Conservation (phyloP, 1,139 yeast genomes). For the Pichia sp. region DNA sequence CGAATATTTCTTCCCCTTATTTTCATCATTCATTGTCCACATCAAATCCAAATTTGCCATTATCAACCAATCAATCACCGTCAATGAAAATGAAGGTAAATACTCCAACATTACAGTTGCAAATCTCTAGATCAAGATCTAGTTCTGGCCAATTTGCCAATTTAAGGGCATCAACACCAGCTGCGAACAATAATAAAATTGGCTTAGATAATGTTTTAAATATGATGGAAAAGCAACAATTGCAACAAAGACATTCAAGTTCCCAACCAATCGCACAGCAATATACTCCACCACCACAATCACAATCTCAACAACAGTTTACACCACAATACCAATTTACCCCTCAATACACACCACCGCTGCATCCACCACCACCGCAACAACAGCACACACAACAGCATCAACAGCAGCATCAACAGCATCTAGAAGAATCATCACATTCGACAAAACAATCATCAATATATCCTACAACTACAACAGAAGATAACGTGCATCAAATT, state of each 20-base stretch:
- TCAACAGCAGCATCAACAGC: too few species aligned
- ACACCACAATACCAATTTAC: not conserved
- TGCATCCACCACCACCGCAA: not conserved
- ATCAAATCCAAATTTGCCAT: not conserved
- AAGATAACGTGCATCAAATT: not conserved
- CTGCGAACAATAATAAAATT: not conserved
- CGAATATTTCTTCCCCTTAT: conserved; percentile 3
- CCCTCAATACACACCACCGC: too few species aligned
- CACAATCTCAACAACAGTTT: not conserved
- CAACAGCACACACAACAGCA: too few species aligned
- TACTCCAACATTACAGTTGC: not conserved
- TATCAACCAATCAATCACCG: not conserved
- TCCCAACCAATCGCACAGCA: conserved; percentile 1
- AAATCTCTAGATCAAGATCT: not conserved
- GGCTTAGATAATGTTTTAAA: not conserved
- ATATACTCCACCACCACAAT: not conserved
- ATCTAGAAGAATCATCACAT: too few species aligned
- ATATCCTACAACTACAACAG: not conserved
- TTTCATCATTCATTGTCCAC: conserved; percentile 1
- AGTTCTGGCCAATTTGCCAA: not conserved
- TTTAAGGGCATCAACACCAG: not conserved
- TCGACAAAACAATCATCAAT: not conserved
- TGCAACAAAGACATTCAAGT: conserved; percentile 6
- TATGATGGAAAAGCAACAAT: conserved; percentile 1
- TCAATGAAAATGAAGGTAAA: not conserved